Evolutionary conservation across 2,329 filamentous ascomycete species (phyloP).

Genomic region (Colletotrichum lupini): DNA sequence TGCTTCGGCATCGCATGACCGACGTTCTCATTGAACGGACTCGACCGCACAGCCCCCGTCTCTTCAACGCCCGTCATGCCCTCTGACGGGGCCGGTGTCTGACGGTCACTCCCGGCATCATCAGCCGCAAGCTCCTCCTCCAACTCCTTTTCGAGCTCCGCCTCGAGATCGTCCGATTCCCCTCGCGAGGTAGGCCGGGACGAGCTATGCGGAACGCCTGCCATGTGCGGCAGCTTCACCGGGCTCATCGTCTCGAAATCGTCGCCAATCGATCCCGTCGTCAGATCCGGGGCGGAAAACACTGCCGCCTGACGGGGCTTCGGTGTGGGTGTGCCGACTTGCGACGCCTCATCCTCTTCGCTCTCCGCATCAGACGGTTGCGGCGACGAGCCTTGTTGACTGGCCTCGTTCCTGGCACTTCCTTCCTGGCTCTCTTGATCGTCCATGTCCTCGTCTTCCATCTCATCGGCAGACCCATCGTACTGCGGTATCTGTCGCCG

Average conservation of each 20-base stretch:
- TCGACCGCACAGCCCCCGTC: not conserved
- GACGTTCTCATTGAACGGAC: not conserved
- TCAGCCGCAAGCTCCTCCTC: slow-evolving; percentile 19
- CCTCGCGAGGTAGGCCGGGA: slow-evolving; percentile 7
- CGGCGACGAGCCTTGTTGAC: not conserved
- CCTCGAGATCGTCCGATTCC: slow-evolving; percentile 17
- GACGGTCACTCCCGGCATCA: not conserved
- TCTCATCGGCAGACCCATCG: slow-evolving; percentile 26
- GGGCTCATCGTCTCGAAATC: slow-evolving; percentile 35
- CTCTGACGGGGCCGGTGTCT: not conserved
- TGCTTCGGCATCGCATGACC: not conserved
- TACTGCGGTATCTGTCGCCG: slow-evolving; percentile 12
- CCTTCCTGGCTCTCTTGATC: slow-evolving; percentile 26
- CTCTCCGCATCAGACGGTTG: not conserved
- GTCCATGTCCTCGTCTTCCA: slow-evolving; percentile 4
- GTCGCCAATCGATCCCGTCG: slow-evolving; percentile 4
- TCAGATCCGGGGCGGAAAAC: slow-evolving; percentile 2
- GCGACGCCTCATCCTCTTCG: slow-evolving; percentile 11
- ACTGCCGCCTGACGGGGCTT: not conserved
- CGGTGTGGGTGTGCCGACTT: slow-evolving; percentile 20
- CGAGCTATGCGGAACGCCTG: not conserved
- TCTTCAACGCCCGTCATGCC: not conserved
- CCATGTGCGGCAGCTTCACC: slow-evolving; percentile 9
- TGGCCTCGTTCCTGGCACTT: not conserved
- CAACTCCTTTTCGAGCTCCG: slow-evolving; percentile 26